A percentile compares a stretch with the other conserved stretches of the same genome.
Conservation (phyloP, 306 rosid genomes). For the Quercus aquifolioides region DNA sequence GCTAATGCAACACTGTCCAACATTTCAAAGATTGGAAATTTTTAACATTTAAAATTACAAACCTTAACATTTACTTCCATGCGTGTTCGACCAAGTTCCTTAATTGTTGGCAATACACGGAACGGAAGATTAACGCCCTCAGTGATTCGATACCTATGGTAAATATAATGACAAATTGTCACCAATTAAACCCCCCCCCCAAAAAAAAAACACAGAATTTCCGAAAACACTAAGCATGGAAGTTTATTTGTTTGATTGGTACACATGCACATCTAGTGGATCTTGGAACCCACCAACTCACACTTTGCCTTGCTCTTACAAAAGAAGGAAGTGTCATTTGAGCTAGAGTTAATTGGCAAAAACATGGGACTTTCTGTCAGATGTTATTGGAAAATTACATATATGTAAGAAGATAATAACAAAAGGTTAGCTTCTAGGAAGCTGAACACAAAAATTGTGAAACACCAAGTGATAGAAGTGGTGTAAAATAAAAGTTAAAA, state of each 20-base stretch:
- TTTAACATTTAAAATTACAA: conserved; percentile 14
- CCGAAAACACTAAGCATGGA: not conserved
- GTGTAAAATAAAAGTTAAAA: not conserved
- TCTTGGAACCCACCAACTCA: too few species aligned
- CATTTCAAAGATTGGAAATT: conserved; percentile 14
- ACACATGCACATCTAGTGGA: too few species aligned
- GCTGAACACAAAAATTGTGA: not conserved
- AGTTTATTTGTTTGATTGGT: not conserved
- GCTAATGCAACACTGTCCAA: conserved; percentile 2
- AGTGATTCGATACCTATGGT: conserved; percentile 79
- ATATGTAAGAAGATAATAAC: not conserved
- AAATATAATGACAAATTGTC: conserved; percentile 12
- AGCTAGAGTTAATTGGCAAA: too few species aligned
- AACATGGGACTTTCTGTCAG: too few species aligned
- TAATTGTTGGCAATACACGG: conserved; percentile 88
- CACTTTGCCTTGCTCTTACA: too few species aligned
- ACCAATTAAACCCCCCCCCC: not conserved
- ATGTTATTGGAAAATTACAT: not conserved
- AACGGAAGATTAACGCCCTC: conserved; percentile 98
- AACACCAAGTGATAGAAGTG: not conserved
- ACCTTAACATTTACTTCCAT: conserved; percentile 98
- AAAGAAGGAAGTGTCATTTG: too few species aligned
- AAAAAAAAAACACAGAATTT: not conserved
- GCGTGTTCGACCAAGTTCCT: conserved; percentile 89
- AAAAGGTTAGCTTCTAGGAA: not conserved